Conservation (phyloP, 371 early-diverging fungal species). For the Saksenaea vasiformis region DNA sequence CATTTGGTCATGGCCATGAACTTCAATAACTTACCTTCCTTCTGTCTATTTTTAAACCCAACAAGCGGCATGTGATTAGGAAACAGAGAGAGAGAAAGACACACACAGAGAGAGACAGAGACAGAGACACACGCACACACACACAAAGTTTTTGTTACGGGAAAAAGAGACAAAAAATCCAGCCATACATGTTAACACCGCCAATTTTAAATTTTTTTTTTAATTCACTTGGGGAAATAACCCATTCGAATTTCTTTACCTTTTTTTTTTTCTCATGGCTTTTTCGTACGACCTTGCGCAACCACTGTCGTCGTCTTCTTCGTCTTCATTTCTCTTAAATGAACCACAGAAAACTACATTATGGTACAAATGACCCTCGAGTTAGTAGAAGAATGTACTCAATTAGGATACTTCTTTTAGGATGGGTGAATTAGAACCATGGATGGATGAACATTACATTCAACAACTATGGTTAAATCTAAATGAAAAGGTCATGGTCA, state of each 20-base stretch:
- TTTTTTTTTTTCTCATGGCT: conserved; percentile 1
- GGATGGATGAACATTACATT: conserved; percentile 71
- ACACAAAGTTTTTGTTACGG: no score
- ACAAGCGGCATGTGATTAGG: no score
- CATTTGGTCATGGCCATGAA: no score
- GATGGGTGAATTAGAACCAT: conserved; percentile 4
- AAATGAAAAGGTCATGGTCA: conserved; percentile 78
- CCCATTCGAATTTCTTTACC: neutral
- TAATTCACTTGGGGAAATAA: neutral
- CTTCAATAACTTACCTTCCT: no score
- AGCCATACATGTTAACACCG: conserved; percentile 1
- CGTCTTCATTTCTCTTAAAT: neutral
- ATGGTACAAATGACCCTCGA: neutral
- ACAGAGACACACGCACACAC: no score
- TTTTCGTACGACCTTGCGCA: conserved; percentile 4
- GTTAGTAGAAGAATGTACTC: neutral
- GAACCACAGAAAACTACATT: neutral
- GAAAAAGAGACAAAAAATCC: neutral
- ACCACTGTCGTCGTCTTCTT: conserved; percentile 4
- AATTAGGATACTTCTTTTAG: neutral
- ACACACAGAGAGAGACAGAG: no score
- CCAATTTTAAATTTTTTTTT: conserved; percentile 3
- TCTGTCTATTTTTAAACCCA: no score
- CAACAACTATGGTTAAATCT: conserved; percentile 67
- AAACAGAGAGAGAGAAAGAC: no score